These are phyloP conservation scores for Candida boleticola DNA, from an alignment of 805 yeast genomes.

Conservation along the genomic window DNA sequence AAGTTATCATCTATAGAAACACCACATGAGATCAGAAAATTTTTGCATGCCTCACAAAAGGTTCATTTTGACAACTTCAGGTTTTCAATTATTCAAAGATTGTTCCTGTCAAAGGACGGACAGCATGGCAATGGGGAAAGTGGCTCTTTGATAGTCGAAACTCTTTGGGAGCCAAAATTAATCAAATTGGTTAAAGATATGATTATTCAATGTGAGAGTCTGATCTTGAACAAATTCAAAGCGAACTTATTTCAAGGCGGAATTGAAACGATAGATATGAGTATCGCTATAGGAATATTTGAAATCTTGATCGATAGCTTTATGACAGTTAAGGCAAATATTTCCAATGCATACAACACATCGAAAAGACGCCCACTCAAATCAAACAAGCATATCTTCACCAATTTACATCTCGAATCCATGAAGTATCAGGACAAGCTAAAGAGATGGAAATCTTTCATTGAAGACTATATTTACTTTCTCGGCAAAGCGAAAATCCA, in stretches of 20 bases:
- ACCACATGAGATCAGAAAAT: slow-evolving; percentile 11
- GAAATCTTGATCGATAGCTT: slow-evolving; percentile 48
- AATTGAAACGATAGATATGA: slow-evolving; percentile 8
- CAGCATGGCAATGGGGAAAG: background rate
- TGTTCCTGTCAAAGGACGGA: slow-evolving; percentile 12
- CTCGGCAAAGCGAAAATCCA: background rate
- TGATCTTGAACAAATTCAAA: slow-evolving; percentile 11
- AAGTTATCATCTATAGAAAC: slow-evolving; percentile 10
- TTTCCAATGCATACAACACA: slow-evolving; percentile 15
- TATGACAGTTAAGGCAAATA: slow-evolving; percentile 29
- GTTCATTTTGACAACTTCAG: slow-evolving; percentile 20
- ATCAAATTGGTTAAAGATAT: slow-evolving; percentile 32
- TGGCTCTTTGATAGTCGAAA: slow-evolving; percentile 33
- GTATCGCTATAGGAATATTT: slow-evolving; percentile 36
- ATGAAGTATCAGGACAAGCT: slow-evolving; percentile 42
- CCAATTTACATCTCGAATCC: slow-evolving; percentile 37
- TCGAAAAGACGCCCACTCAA: slow-evolving; percentile 17
- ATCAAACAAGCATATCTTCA: slow-evolving; percentile 25
- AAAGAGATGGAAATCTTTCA: slow-evolving; percentile 44
- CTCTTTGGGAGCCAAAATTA: slow-evolving; percentile 38
- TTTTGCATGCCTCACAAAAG: slow-evolving; percentile 9
- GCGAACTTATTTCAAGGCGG: background rate
- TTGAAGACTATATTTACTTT: slow-evolving; percentile 25
- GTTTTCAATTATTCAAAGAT: slow-evolving; percentile 18
- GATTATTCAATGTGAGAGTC: slow-evolving; percentile 30